These are phyloP conservation scores for Casaregolazyma suthepensis DNA, from an alignment of 1,139 yeast species.

Conservation along the genomic window DNA sequence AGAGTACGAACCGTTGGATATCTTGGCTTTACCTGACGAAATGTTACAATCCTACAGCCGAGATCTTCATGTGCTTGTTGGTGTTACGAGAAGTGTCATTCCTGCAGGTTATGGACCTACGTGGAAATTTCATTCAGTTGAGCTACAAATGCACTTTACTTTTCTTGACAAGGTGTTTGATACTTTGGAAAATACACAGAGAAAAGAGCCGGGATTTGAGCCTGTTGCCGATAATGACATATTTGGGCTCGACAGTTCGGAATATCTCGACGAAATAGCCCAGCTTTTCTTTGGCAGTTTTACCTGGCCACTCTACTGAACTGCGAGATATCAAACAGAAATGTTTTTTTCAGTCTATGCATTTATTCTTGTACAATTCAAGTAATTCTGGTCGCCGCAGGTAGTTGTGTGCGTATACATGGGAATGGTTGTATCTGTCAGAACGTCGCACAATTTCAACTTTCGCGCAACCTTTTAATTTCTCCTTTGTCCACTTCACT, in stretches of 20 bases:
- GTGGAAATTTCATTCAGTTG: background rate
- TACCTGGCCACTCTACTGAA: background rate
- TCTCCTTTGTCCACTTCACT: too few relatives aligned
- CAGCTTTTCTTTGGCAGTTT: background rate
- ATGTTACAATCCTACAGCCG: background rate
- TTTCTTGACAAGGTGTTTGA: background rate
- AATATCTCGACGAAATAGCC: background rate
- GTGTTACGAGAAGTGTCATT: background rate
- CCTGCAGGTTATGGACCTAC: background rate
- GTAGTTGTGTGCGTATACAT: too few relatives aligned
- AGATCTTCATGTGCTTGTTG: background rate
- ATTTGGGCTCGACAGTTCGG: background rate
- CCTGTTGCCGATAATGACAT: background rate
- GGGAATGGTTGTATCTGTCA: background rate
- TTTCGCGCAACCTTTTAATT: too few relatives aligned
- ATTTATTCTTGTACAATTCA: too few relatives aligned
- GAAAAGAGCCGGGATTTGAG: background rate
- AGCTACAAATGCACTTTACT: background rate
- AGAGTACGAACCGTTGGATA: background rate
- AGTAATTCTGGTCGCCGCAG: too few relatives aligned
- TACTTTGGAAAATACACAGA: background rate
- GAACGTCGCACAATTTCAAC: too few relatives aligned
- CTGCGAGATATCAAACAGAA: too few relatives aligned
- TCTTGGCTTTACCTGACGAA: slow-evolving; percentile 1
- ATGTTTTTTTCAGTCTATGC: too few relatives aligned